phyloP scores from a whole-genome alignment of 1,139 yeast species.

The Saccharomyces hybrid region DNA sequence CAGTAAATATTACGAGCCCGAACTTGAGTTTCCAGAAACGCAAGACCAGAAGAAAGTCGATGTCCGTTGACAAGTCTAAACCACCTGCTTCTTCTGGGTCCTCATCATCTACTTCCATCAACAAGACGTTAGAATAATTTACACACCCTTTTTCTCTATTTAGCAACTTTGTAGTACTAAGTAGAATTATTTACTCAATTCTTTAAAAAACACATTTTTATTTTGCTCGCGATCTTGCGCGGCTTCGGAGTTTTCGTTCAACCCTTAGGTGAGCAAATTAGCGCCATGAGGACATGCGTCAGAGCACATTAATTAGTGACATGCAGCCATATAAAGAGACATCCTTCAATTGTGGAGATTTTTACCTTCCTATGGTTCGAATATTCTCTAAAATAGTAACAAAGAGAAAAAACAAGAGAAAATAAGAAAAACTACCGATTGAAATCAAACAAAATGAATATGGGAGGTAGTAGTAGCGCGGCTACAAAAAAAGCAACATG shows the following conservation, averaged over 20 bases:
- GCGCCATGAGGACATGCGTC: neutral
- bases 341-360: neutral
- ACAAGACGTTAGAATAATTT: neutral
- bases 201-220: neutral
- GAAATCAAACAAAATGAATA: constrained; percentile 16
- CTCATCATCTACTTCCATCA: neutral
- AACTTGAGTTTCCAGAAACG: constrained; percentile 29
- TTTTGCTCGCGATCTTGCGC: neutral
- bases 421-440: neutral
- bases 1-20: constrained; percentile 79
- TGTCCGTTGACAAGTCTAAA: neutral
- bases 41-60: constrained; percentile 5
- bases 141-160: neutral
- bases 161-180: neutral
- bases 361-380: too few species aligned
- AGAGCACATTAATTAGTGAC: constrained; percentile 1
- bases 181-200: neutral
- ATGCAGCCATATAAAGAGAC: neutral
- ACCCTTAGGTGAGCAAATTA: neutral
- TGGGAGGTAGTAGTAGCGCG: constrained; percentile 17
- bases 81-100: neutral
- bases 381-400: too few species aligned
- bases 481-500: constrained; percentile 9
- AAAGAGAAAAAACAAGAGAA: neutral
- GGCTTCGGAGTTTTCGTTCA: neutral